Percentiles rank a stretch among this genome's conserved stretches.
These are phyloP conservation scores for Avena eriantha DNA, from an alignment of 176 grass and related monocot species.

Conservation along the genomic window DNA sequence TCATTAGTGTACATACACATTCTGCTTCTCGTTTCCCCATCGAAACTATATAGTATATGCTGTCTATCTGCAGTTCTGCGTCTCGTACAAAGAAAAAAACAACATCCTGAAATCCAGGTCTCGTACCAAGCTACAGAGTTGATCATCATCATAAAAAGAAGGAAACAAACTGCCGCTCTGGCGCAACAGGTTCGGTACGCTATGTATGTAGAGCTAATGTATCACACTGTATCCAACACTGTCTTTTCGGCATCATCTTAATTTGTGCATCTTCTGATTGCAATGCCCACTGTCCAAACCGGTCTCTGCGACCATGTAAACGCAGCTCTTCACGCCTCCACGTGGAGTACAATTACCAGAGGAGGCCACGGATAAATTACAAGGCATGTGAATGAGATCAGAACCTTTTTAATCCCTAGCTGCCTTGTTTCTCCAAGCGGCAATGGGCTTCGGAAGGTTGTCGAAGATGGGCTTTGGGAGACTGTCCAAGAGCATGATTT, in stretches of 20 bases:
- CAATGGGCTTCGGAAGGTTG: conserved; percentile 63
- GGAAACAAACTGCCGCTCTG: conserved; percentile 23
- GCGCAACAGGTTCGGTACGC: conserved; percentile 37
- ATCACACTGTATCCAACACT: conserved; percentile 37
- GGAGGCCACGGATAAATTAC: background rate
- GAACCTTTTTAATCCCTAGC: conserved; percentile 64
- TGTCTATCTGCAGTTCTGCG: conserved; percentile 38
- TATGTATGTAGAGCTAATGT: conserved; percentile 40
- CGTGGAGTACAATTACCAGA: conserved; percentile 23
- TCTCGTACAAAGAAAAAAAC: conserved; percentile 35
- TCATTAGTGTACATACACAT: conserved; percentile 37
- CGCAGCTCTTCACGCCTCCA: background rate
- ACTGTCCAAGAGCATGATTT: conserved; percentile 55
- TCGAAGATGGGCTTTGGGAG: conserved; percentile 72
- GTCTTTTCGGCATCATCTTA: conserved; percentile 4
- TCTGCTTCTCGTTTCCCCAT: conserved; percentile 32
- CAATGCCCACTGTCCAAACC: background rate
- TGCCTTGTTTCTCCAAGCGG: conserved; percentile 75
- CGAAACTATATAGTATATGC: conserved; percentile 19
- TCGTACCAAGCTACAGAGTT: conserved; percentile 2
- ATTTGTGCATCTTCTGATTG: background rate
- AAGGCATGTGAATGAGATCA: conserved; percentile 2
- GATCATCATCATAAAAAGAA: conserved; percentile 19
- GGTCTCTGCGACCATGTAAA: background rate
- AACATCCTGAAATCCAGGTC: conserved; percentile 16